A percentile compares a stretch with the other conserved stretches of the same genome.
phyloP scores from a whole-genome alignment of 148 eudicot species.

The Fallopia convolvulus region DNA sequence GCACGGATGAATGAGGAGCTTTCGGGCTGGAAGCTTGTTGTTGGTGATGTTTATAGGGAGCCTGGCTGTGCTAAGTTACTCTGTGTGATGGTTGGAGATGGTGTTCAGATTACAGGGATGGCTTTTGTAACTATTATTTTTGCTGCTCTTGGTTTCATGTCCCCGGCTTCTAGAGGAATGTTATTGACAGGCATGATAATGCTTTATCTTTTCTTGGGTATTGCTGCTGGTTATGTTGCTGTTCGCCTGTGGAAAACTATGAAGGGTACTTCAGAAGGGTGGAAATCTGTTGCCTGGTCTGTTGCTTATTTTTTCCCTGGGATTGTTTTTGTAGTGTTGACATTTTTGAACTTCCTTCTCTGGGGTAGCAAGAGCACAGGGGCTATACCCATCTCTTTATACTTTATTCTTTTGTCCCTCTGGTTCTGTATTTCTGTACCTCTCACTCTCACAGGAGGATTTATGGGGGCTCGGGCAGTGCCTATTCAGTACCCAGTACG shows the following conservation, averaged over 20 bases:
- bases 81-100: constrained; percentile 18
- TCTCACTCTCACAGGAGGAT: constrained; percentile 8
- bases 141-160: constrained; percentile 20
- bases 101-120: constrained; percentile 18
- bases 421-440: constrained; percentile 10
- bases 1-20: constrained; percentile 20
- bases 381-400: constrained; percentile 10
- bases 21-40: constrained; percentile 21
- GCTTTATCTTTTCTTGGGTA: constrained; percentile 10
- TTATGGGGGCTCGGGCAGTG: background rate
- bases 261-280: constrained; percentile 9
- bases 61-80: constrained; percentile 13
- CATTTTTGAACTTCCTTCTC: constrained; percentile 11
- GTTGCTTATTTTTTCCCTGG: constrained; percentile 9
- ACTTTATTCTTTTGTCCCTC: constrained; percentile 1
- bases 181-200: constrained; percentile 11
- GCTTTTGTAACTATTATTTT: constrained; percentile 17
- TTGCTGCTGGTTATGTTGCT: constrained; percentile 4
- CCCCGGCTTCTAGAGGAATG: constrained; percentile 22
- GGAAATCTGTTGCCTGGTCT: constrained; percentile 10
- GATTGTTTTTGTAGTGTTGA: constrained; percentile 6
- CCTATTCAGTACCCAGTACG: constrained; percentile 1
- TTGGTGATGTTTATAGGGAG: constrained; percentile 19
- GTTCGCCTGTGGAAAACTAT: constrained; percentile 10
- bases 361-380: constrained; percentile 14